These are phyloP conservation scores for Chiua virens DNA, from an alignment of 768 basidiomycete species.

Conservation along the genomic window DNA sequence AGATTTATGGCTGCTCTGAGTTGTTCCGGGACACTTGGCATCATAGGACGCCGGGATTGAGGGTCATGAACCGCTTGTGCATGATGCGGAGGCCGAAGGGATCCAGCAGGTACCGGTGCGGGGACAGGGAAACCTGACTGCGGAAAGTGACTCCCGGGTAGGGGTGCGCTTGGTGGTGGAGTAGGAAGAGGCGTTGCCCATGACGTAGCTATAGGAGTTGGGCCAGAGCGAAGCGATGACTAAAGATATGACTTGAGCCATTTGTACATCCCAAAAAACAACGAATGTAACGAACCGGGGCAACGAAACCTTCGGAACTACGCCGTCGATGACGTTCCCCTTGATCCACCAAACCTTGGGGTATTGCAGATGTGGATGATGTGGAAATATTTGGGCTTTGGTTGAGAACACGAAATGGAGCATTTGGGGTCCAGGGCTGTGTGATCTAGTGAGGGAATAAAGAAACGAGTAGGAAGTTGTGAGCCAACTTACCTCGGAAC, in stretches of 20 bases:
- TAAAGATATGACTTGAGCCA: conserved; percentile 1
- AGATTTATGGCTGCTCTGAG: not conserved
- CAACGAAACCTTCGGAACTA: conserved; percentile 15
- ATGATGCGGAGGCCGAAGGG: conserved; percentile 8
- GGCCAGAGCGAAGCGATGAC: conserved; percentile 11
- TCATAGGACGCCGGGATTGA: conserved; percentile 1
- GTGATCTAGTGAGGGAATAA: not conserved
- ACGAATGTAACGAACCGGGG: conserved; percentile 19
- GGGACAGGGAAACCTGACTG: conserved; percentile 11
- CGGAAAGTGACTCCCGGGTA: conserved; percentile 4
- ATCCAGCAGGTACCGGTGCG: conserved; percentile 4
- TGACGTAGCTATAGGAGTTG: conserved; percentile 12
- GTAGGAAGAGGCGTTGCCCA: conserved; percentile 21
- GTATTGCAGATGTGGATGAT: conserved; percentile 4
- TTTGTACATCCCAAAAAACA: not conserved
- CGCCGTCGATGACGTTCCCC: conserved; percentile 5
- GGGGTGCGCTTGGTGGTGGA: conserved; percentile 16
- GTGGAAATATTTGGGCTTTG: conserved; percentile 8
- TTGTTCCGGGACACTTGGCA: conserved; percentile 5
- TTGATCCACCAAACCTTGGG: conserved; percentile 6
- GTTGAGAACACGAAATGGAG: not conserved
- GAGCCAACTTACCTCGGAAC: conserved; percentile 10
- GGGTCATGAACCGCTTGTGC: not conserved
- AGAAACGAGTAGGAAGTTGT: not conserved
- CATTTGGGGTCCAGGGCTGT: not conserved